Evolutionary conservation across 2,329 filamentous ascomycete species (phyloP), one percentile per base, ranked within the genome.

Genomic region (Paracoccidioides brasiliensis): DNA sequence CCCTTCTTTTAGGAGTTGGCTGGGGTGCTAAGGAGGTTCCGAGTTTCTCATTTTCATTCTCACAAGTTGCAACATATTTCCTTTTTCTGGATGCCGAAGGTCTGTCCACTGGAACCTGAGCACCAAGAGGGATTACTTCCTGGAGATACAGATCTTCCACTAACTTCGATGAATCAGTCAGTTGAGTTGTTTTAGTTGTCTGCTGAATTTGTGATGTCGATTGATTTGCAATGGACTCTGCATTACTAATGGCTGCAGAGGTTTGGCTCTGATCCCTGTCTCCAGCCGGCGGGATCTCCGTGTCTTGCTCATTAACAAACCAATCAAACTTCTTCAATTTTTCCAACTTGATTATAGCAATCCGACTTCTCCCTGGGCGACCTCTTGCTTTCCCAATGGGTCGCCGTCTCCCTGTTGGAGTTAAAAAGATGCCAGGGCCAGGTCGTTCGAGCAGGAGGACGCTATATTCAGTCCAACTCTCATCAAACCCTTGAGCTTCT

Each of bases 381-480:
- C 71, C 71, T 61, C 66, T 66, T 42, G 59, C 62, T 53, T 68
- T 70, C 2, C 68, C 70, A n/a, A 64, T 61, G 22, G 70, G 68
- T 53, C 70, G 64, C 40, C 70, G 66, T 55, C 66, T 69, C 15
- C 71, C 71, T 42, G 61, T 62, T 3, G 69, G 64, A 9, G 73
- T 74, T 30, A 74, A 56, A 56, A 73, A 74, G 9, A 74, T 64
- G 8, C 74, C 73, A 10, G 70, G 64, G 3, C 56, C 58, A 10
- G 66, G 62, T n/a, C 69, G 68, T 33, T 72, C 66, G 49, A 72
- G 67, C 4, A 69, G 55, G 3, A 71, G 55, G 30, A 69, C 63
- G 37, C 62, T 70, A 55, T 72, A 73, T 56, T 71, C 69, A 1
- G 70, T 72, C 69, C 69, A 74, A 1, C 64, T 66, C 52, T 72